Percentiles rank a stretch among this genome's conserved stretches.
phyloP scores from a whole-genome alignment of 176 grass and related monocot genomes.

The Oryza nivara region DNA sequence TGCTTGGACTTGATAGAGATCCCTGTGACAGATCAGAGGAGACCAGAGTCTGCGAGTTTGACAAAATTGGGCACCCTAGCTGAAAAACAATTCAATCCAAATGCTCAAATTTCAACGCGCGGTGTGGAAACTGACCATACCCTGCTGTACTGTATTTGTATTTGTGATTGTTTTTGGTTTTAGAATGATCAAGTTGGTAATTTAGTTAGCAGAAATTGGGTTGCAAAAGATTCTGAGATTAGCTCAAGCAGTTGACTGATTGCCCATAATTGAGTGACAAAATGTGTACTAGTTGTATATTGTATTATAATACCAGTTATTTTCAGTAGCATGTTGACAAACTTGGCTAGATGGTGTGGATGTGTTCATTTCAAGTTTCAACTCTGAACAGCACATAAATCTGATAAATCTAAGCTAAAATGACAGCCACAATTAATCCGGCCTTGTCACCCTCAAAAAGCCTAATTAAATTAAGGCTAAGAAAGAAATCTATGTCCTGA shows the following conservation, averaged over 20 bases:
- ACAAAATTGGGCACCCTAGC: slow-evolving; percentile 32
- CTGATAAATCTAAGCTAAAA: background rate
- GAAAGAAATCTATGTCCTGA: background rate
- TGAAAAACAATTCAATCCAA: slow-evolving; percentile 3
- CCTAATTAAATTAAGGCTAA: background rate
- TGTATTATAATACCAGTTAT: background rate
- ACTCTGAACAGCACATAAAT: background rate
- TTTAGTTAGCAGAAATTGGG: background rate
- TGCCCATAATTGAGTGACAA: slow-evolving; percentile 23
- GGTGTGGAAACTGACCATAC: slow-evolving; percentile 44
- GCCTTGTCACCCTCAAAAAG: background rate
- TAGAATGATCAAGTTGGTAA: slow-evolving; percentile 21
- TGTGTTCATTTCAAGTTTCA: background rate
- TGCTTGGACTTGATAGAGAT: background rate
- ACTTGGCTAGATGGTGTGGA: background rate
- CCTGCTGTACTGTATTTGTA: background rate
- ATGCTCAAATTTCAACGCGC: slow-evolving; percentile 26
- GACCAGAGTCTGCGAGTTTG: slow-evolving; percentile 51
- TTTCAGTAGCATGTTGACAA: slow-evolving; percentile 9
- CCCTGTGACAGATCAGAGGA: background rate
- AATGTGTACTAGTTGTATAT: background rate
- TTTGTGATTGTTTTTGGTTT: background rate
- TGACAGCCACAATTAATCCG: background rate
- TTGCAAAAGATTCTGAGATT: background rate
- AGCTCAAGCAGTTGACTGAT: slow-evolving; percentile 20